Percentiles rank a stretch among this genome's conserved stretches.
phyloP scores from a whole-genome alignment of 345 rosid species.

The Linum lewisii region DNA sequence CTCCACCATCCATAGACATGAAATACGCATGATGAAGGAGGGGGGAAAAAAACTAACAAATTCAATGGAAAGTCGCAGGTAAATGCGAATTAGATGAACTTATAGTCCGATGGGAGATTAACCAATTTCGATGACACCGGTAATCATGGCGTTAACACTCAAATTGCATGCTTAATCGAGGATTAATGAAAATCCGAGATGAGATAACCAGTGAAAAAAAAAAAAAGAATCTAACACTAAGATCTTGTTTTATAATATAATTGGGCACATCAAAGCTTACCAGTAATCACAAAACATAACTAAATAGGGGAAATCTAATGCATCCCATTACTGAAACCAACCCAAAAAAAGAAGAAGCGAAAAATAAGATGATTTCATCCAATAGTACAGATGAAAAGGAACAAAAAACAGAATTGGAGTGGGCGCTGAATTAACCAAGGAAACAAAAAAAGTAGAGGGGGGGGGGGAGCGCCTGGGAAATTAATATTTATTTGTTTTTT shows the following conservation, averaged over 20 bases:
- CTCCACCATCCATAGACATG: neutral
- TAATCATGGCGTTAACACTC: slow-evolving; percentile 6
- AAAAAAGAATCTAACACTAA: slow-evolving; percentile 3
- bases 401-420: neutral
- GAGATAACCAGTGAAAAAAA: neutral
- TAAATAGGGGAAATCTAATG: neutral
- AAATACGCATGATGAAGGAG: neutral
- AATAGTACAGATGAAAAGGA: neutral
- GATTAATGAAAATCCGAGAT: neutral
- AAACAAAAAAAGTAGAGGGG: neutral
- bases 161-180: slow-evolving; percentile 9
- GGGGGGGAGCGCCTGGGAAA: neutral
- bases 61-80: neutral
- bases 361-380: slow-evolving; percentile 4
- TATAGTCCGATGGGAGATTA: neutral
- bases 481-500: too few species aligned
- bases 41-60: too few species aligned
- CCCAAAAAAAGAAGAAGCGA: neutral
- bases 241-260: too few species aligned
- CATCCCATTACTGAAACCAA: slow-evolving; percentile 4
- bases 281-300: neutral
- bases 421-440: neutral
- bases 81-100: neutral
- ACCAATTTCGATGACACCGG: neutral
- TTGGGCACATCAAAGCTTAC: slow-evolving; percentile 8